Evolutionary conservation across 805 yeast genomes (phyloP), one percentile per base, ranked within the genome.

Genomic region (Zygoascus biomembranicola): DNA sequence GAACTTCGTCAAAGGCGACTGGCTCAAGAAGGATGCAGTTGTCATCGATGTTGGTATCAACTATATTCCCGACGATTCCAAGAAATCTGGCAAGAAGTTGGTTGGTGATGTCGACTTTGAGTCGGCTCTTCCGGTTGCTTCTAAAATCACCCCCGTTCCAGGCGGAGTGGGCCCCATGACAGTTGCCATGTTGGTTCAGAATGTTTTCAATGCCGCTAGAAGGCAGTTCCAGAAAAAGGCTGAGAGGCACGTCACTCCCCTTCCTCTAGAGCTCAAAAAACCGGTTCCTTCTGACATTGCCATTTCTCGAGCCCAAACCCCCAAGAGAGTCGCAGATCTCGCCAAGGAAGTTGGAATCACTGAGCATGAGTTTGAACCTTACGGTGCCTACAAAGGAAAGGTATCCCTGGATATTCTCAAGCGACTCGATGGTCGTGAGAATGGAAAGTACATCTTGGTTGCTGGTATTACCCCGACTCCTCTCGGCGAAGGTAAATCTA

Each of bases 111-210:
- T 89, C 46, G 96, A 90, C 64, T 90, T 76, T 62, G 85, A 75
- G 49, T 73, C 82, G 31, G 89, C 86, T 53, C 69, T 75, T 50
- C 66, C 72, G 51, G 77, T 77, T 53, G 94, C 90, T 4, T 73
- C 83, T 11, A 80, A 77, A 63, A 77, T 92, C 59, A 90, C 98
- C 3, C 98, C 99, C 10, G 99, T 92, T 49, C 99, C 99, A 23
- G 98, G 98, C 64, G 98, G 98, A 62, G 98, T 92, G 56, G 99
- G 99, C 43, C 99, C 99, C 60, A 92, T 92, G 98, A 92, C 99
- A 26, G 97, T 92, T 47, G 96, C 96, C 49, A 90, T 90, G 97
- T 81, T 92, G 56, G 80, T 92, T 61, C 80, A 85, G 60, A 92
- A 94, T 66, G 94, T 92, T 11, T 77, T 85, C 53, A 76, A 79